These are phyloP conservation scores for Chlamydomonas sp. DNA, from an alignment of 139 green algal genomes.

Conservation along the genomic window DNA sequence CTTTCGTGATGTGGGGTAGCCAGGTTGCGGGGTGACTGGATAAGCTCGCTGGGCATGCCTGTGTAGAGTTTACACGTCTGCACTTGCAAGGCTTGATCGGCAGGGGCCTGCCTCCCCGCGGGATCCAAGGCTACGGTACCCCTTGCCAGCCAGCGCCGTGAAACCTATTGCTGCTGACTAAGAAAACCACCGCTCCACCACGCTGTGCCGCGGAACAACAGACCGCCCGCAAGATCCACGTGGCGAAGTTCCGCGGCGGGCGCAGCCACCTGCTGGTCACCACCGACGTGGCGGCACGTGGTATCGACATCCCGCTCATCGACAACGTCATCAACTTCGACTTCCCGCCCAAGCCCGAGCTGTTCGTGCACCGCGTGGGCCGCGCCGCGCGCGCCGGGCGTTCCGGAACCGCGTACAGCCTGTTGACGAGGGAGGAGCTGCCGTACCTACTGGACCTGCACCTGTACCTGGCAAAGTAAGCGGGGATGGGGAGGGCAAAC, in stretches of 20 bases:
- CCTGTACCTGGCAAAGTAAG: conserved; percentile 87
- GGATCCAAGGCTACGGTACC: no score
- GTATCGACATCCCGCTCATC: conserved; percentile 98
- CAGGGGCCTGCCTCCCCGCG: no score
- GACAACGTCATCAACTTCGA: conserved; percentile 99
- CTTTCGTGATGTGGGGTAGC: no score
- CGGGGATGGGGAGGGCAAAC: not conserved
- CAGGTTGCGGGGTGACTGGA: no score
- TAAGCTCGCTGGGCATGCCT: no score
- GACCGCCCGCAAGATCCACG: conserved; percentile 94
- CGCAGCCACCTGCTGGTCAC: conserved; percentile 84
- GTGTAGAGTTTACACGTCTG: no score
- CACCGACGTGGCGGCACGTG: conserved; percentile 97
- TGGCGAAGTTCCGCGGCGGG: conserved; percentile 88
- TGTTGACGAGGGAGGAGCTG: conserved; percentile 87
- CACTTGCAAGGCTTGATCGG: no score
- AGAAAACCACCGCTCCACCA: not conserved
- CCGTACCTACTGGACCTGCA: conserved; percentile 96
- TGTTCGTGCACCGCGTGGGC: conserved; percentile 95
- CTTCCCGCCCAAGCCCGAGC: conserved; percentile 92
- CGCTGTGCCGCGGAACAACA: conserved; percentile 47
- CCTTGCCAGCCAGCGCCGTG: not conserved
- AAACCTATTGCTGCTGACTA: not conserved
- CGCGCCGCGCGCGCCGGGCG: conserved; percentile 81
- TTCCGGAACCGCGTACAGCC: conserved; percentile 70